Evolutionary conservation across 768 basidiomycete species (phyloP).

Genomic region (Trametes cinnabarina): DNA sequence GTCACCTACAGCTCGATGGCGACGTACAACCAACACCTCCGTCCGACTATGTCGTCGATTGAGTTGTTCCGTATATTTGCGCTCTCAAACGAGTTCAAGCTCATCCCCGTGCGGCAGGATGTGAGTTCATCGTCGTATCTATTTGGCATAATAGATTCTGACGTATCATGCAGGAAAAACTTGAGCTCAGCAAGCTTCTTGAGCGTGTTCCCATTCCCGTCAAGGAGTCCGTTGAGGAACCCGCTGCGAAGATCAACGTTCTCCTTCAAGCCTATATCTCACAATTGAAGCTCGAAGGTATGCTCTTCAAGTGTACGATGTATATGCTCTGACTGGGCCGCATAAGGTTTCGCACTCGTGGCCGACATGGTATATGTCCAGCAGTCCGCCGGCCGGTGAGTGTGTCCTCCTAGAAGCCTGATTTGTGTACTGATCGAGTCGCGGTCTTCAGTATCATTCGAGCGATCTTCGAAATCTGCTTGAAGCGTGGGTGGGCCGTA

Average conservation of each 20-base stretch:
- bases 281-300: conserved; percentile 86
- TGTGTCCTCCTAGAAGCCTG: neutral
- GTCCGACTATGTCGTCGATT: conserved; percentile 80
- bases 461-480: conserved; percentile 95
- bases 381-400: conserved; percentile 90
- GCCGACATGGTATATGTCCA: conserved; percentile 96
- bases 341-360: conserved; percentile 72
- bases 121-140: conserved; percentile 14
- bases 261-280: conserved; percentile 94
- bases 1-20: conserved; percentile 96
- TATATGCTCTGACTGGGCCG: neutral
- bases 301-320: conserved; percentile 9
- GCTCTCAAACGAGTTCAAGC: conserved; percentile 91
- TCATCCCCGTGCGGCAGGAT: conserved; percentile 83
- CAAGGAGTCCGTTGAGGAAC: conserved; percentile 95
- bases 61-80: conserved; percentile 97
- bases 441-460: conserved; percentile 67
- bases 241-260: conserved; percentile 96
- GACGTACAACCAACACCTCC: conserved; percentile 91
- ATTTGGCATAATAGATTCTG: neutral
- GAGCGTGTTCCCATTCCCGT: conserved; percentile 97
- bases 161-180: conserved; percentile 56
- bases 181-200: conserved; percentile 84
- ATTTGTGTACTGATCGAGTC: neutral
- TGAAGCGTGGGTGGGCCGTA: conserved; percentile 97